A percentile compares a stretch with the other conserved stretches of the same genome.
These are phyloP conservation scores for Afroboletus lepidellus DNA, from an alignment of 1,284 basidiomycete species.

Conservation along the genomic window DNA sequence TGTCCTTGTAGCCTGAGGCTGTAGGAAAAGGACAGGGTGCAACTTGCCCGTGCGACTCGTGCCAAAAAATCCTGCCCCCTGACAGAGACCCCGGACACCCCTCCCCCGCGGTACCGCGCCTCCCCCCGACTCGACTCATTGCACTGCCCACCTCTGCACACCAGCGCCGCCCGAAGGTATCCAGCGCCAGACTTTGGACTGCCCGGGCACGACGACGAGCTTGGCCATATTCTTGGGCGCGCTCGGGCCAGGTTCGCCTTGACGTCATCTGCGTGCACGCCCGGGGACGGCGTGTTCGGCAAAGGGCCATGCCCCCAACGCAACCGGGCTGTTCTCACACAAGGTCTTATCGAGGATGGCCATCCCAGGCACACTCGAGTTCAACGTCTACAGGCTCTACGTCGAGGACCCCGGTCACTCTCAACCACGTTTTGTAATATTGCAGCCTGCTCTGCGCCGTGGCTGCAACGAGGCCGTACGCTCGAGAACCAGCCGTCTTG, in stretches of 20 bases:
- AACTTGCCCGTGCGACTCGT: constrained; percentile 32
- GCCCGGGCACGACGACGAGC: not conserved
- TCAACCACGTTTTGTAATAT: no score
- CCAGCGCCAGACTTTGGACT: not conserved
- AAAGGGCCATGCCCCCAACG: not conserved
- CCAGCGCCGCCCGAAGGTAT: no score
- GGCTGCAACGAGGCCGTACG: not conserved
- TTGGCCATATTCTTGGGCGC: not conserved
- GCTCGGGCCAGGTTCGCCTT: not conserved
- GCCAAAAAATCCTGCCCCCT: constrained; percentile 35
- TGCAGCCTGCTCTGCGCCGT: not conserved
- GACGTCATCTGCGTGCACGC: constrained; percentile 8
- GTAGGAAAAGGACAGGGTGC: constrained; percentile 38
- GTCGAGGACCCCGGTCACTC: not conserved
- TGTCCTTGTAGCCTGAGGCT: constrained; percentile 39
- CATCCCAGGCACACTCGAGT: no score
- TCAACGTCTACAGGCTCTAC: no score
- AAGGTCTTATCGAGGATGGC: no score
- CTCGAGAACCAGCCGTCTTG: not conserved
- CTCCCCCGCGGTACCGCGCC: constrained; percentile 14
- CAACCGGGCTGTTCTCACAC: not conserved
- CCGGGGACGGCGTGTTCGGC: constrained; percentile 9
- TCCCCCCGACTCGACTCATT: constrained; percentile 7
- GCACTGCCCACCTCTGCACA: not conserved
- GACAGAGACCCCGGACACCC: constrained; percentile 28